phyloP scores from a whole-genome alignment of 1,139 yeast genomes.

The Blastobotrys ciferrii region DNA sequence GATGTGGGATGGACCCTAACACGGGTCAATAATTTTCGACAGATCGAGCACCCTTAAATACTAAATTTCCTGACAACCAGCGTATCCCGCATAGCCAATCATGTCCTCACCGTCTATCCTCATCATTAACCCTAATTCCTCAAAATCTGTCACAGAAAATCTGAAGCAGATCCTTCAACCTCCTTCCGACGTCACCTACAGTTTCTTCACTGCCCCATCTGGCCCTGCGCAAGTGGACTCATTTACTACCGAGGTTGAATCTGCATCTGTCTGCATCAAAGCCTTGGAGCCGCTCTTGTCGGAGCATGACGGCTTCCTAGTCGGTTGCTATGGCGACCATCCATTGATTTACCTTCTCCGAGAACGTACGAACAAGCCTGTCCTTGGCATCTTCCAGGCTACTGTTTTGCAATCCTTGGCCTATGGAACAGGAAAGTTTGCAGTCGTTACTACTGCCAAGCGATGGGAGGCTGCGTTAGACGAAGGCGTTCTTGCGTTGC shows the following conservation, averaged over 20 bases:
- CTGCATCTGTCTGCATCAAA: constrained; percentile 56
- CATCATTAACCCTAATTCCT: constrained; percentile 41
- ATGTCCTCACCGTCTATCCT: constrained; percentile 16
- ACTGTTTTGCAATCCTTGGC: constrained; percentile 58
- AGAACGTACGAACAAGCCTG: constrained; percentile 50
- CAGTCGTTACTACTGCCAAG: constrained; percentile 65
- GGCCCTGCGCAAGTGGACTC: constrained; percentile 66
- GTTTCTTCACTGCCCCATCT: constrained; percentile 54
- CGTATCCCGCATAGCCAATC: no score
- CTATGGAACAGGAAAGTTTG: constrained; percentile 51
- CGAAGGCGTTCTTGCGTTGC: constrained; percentile 48
- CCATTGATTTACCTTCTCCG: constrained; percentile 60
- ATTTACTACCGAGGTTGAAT: constrained; percentile 47
- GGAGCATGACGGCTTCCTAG: constrained; percentile 60
- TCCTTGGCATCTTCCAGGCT: constrained; percentile 78
- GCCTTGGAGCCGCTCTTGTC: constrained; percentile 43
- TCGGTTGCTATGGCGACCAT: constrained; percentile 81
- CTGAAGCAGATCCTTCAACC: constrained; percentile 44
- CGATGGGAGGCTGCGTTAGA: constrained; percentile 69
- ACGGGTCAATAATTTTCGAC: not conserved
- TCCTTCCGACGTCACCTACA: constrained; percentile 44
- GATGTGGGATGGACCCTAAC: not conserved
- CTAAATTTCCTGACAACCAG: not conserved
- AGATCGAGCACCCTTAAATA: not conserved
- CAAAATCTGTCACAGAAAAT: constrained; percentile 56